Percentiles rank a stretch among this genome's conserved stretches.
phyloP scores from a whole-genome alignment of 768 basidiomycete genomes.

The Dacryopinax primogenitus region DNA sequence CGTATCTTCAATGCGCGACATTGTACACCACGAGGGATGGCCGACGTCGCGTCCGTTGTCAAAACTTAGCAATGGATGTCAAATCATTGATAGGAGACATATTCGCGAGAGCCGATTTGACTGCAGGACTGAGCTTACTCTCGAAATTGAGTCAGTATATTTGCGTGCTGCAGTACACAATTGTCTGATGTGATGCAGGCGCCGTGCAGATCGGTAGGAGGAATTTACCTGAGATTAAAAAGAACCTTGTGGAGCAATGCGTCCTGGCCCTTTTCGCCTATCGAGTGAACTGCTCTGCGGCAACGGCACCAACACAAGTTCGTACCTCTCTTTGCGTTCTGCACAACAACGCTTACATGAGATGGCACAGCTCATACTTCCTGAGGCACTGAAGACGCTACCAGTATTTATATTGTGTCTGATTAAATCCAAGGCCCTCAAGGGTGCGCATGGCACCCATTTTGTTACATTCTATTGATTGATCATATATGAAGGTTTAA shows the following conservation, averaged over 20 bases:
- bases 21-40: constrained; percentile 72
- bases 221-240: constrained; percentile 62
- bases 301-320: constrained; percentile 68
- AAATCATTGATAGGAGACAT: constrained; percentile 79
- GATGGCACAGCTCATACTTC: constrained; percentile 65
- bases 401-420: constrained; percentile 71
- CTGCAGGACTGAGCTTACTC: constrained; percentile 60
- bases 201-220: constrained; percentile 48
- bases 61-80: constrained; percentile 75
- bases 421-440: constrained; percentile 82
- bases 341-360: constrained; percentile 2
- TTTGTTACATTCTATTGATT: background rate
- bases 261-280: constrained; percentile 74
- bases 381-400: constrained; percentile 80
- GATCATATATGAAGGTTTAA: constrained; percentile 28
- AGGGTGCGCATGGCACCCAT: constrained; percentile 41
- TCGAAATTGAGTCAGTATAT: constrained; percentile 56
- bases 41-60: constrained; percentile 66
- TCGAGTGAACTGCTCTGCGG: constrained; percentile 72
- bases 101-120: constrained; percentile 84
- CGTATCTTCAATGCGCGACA: constrained; percentile 73
- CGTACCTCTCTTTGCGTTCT: constrained; percentile 16
- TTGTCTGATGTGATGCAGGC: constrained; percentile 35
- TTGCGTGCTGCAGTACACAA: background rate
- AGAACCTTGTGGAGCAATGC: constrained; percentile 72